These are phyloP conservation scores for Acanthamoeba triangularis DNA, from an alignment of 208 protist species.

Conservation along the genomic window DNA sequence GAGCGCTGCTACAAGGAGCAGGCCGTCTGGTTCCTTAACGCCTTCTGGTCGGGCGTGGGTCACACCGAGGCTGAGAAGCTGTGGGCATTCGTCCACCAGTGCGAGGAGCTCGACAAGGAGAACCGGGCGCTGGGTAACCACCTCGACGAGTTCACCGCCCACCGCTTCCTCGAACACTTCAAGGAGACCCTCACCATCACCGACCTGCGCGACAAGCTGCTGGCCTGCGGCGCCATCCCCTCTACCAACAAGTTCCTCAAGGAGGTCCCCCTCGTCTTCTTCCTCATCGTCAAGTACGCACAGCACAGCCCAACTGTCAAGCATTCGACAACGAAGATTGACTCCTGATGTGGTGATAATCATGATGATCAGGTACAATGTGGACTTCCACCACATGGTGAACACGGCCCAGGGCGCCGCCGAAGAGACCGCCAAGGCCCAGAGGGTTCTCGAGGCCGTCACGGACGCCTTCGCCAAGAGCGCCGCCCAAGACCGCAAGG, in stretches of 20 bases:
- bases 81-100: slow-evolving; percentile 55
- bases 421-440: slow-evolving; percentile 69
- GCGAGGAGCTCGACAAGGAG: slow-evolving; percentile 62
- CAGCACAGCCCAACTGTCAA: too few species aligned
- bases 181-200: slow-evolving; percentile 78
- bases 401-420: slow-evolving; percentile 59
- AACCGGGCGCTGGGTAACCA: neutral
- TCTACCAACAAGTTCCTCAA: neutral
- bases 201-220: slow-evolving; percentile 72
- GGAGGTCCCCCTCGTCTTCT: slow-evolving; percentile 57
- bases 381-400: slow-evolving; percentile 20
- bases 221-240: slow-evolving; percentile 48
- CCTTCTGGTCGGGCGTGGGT: slow-evolving; percentile 57
- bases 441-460: slow-evolving; percentile 13
- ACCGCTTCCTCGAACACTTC: slow-evolving; percentile 77
- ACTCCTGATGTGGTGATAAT: too few species aligned
- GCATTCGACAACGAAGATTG: too few species aligned
- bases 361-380: slow-evolving; percentile 72
- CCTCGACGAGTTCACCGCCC: slow-evolving; percentile 73
- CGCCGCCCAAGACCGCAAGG: slow-evolving; percentile 7
- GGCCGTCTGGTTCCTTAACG: slow-evolving; percentile 81
- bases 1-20: slow-evolving; percentile 69
- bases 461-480: slow-evolving; percentile 48
- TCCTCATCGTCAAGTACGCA: slow-evolving; percentile 70
- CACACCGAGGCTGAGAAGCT: slow-evolving; percentile 60